These are phyloP conservation scores for Phytophthora palmivora DNA, from an alignment of 352 stramenopile genomes.

Conservation along the genomic window DNA sequence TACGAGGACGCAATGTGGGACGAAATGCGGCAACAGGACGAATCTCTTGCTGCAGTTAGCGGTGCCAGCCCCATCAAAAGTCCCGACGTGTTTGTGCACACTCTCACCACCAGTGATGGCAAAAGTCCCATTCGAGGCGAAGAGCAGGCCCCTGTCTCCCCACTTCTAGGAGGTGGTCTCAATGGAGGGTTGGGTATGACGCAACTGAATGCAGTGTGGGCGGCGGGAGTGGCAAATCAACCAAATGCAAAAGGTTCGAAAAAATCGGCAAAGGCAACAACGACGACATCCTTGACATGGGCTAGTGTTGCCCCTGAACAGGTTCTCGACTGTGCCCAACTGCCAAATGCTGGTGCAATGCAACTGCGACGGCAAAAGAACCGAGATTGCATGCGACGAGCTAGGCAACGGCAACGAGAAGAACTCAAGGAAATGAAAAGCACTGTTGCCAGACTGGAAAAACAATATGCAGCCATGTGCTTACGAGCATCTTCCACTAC, in stretches of 20 bases:
- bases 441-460: constrained; percentile 42
- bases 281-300: constrained; percentile 22
- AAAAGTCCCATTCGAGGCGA: constrained; percentile 23
- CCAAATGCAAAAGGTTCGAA: constrained; percentile 18
- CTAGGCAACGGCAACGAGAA: constrained; percentile 50
- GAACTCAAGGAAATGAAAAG: constrained; percentile 49
- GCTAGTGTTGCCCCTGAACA: constrained; percentile 26
- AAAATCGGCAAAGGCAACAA: constrained; percentile 27
- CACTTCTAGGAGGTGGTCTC: constrained; percentile 2
- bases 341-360: constrained; percentile 37
- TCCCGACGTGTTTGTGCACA: constrained; percentile 20
- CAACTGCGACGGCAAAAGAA: constrained; percentile 37
- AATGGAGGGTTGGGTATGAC: background rate
- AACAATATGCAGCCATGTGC: constrained; percentile 47
- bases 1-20: constrained; percentile 31
- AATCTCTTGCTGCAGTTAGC: constrained; percentile 5
- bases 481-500: constrained; percentile 23
- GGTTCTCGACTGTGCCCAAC: constrained; percentile 20
- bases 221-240: constrained; percentile 19
- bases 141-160: constrained; percentile 13
- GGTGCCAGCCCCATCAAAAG: constrained; percentile 25
- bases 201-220: constrained; percentile 29
- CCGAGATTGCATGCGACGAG: constrained; percentile 46
- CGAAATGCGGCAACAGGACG: constrained; percentile 26
- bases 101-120: constrained; percentile 13